Percentiles rank a stretch among this genome's conserved stretches.
These are phyloP conservation scores for Pestalotiopsis sp. DNA, from an alignment of 2,329 filamentous ascomycete species.

Conservation along the genomic window DNA sequence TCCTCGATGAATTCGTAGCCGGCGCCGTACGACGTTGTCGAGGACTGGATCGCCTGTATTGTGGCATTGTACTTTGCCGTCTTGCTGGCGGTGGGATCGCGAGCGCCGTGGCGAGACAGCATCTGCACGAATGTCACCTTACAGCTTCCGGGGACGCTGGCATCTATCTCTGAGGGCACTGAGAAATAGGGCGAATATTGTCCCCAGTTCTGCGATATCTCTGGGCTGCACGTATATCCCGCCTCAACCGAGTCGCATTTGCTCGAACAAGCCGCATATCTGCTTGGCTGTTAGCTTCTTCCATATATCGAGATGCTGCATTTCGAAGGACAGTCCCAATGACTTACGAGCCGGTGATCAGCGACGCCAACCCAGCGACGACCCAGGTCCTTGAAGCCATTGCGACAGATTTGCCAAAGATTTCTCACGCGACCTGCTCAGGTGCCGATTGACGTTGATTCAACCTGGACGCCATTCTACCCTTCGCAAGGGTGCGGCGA, in stretches of 20 bases:
- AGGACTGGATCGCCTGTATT: constrained; percentile 63
- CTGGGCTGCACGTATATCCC: constrained; percentile 63
- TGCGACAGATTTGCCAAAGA: background rate
- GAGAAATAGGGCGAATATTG: constrained; percentile 86
- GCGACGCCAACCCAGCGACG: background rate
- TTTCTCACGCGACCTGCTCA: background rate
- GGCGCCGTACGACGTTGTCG: constrained; percentile 55
- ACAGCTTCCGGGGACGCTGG: constrained; percentile 65
- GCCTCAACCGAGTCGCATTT: constrained; percentile 51
- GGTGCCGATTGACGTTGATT: background rate
- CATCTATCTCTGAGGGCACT: constrained; percentile 65
- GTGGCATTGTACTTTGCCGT: constrained; percentile 61
- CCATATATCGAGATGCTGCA: background rate
- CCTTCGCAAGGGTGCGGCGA: background rate
- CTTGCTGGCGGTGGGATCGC: constrained; percentile 75
- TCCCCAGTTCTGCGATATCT: constrained; percentile 72
- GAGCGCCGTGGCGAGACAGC: constrained; percentile 80
- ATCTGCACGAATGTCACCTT: constrained; percentile 76
- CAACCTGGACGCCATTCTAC: background rate
- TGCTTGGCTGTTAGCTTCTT: background rate
- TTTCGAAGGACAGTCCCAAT: background rate
- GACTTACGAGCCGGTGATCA: background rate
- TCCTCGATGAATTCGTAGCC: constrained; percentile 69
- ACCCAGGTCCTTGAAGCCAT: background rate
- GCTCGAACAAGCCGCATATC: constrained; percentile 18